Percentiles rank a stretch among this genome's conserved stretches.
Evolutionary conservation across 495 filamentous ascomycete genomes (phyloP).

Genomic region (Rostrohypoxylon terebratum): DNA sequence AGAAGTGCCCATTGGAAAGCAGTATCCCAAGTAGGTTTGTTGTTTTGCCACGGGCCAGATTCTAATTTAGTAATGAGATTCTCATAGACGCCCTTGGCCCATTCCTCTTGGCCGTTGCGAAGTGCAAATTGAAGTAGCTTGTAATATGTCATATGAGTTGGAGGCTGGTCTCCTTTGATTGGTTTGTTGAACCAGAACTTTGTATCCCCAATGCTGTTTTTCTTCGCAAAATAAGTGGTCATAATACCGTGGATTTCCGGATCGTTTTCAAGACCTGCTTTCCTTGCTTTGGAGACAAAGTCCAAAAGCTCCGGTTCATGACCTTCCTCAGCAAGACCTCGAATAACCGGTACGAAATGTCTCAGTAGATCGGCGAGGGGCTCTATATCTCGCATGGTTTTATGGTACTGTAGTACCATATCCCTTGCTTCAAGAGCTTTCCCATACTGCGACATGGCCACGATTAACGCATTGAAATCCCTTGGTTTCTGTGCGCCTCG

Average conservation of each 20-base stretch:
- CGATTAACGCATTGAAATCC: constrained; percentile 65
- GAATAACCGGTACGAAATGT: constrained; percentile 69
- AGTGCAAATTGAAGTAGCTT: constrained; percentile 62
- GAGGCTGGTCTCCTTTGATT: constrained; percentile 54
- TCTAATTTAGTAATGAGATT: constrained; percentile 61
- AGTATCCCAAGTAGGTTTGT: constrained; percentile 72
- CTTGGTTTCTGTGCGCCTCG: constrained; percentile 33
- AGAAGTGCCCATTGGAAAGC: constrained; percentile 81
- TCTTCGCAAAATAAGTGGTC: constrained; percentile 62
- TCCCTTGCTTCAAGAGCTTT: constrained; percentile 69
- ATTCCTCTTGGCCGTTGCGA: constrained; percentile 68
- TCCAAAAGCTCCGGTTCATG: constrained; percentile 66
- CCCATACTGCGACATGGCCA: constrained; percentile 68
- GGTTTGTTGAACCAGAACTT: constrained; percentile 75
- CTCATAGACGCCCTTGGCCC: constrained; percentile 72
- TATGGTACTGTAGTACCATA: constrained; percentile 59
- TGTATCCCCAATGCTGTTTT: constrained; percentile 63
- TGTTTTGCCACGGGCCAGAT: constrained; percentile 42
- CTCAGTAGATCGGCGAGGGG: constrained; percentile 41
- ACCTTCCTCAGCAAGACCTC: constrained; percentile 74
- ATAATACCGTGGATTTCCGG: constrained; percentile 61
- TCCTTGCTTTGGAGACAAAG: constrained; percentile 51
- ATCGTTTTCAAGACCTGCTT: constrained; percentile 50
- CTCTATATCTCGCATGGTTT: constrained; percentile 36
- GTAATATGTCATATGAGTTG: constrained; percentile 61